A percentile compares a stretch with the other conserved stretches of the same genome.
phyloP scores from a whole-genome alignment of 768 basidiomycete species.

The Pulveroboletus sp. region DNA sequence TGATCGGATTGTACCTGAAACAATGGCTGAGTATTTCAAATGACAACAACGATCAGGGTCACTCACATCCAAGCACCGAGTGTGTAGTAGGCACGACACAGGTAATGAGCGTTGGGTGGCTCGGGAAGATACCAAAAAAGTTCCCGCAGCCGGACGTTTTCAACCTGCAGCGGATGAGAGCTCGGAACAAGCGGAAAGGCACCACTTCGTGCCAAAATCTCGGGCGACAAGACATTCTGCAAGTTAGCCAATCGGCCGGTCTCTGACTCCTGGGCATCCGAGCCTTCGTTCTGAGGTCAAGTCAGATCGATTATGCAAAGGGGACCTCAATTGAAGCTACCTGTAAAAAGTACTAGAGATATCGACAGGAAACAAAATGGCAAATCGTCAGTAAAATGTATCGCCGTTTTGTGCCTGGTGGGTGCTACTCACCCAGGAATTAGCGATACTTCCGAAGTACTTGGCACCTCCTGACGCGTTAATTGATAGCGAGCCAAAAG shows the following conservation, averaged over 20 bases:
- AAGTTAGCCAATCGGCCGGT: conserved; percentile 46
- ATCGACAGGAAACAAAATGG: conserved; percentile 5
- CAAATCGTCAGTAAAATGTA: conserved; percentile 4
- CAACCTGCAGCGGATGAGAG: conserved; percentile 34
- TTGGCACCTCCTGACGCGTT: conserved; percentile 67
- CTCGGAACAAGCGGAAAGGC: conserved; percentile 57
- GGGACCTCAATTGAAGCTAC: conserved; percentile 30
- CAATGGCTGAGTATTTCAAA: conserved; percentile 4
- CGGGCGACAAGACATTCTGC: conserved; percentile 52
- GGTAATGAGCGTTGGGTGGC: conserved; percentile 51
- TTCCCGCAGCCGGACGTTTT: conserved; percentile 47
- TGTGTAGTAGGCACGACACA: conserved; percentile 57
- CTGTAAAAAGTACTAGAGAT: conserved; percentile 65
- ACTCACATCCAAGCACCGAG: conserved; percentile 71
- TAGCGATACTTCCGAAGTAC: conserved; percentile 72
- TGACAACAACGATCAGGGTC: conserved; percentile 1
- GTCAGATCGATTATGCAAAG: conserved; percentile 8
- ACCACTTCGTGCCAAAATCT: conserved; percentile 60
- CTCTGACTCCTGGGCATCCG: conserved; percentile 47
- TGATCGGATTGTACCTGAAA: conserved; percentile 63
- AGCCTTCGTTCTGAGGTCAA: conserved; percentile 49
- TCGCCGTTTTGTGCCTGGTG: not conserved
- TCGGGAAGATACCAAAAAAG: conserved; percentile 70
- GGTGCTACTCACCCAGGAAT: conserved; percentile 54
- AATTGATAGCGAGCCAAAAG: conserved; percentile 76